These are phyloP conservation scores for Xylariaceae sp. DNA, from an alignment of 2,329 filamentous ascomycete genomes.

Conservation along the genomic window DNA sequence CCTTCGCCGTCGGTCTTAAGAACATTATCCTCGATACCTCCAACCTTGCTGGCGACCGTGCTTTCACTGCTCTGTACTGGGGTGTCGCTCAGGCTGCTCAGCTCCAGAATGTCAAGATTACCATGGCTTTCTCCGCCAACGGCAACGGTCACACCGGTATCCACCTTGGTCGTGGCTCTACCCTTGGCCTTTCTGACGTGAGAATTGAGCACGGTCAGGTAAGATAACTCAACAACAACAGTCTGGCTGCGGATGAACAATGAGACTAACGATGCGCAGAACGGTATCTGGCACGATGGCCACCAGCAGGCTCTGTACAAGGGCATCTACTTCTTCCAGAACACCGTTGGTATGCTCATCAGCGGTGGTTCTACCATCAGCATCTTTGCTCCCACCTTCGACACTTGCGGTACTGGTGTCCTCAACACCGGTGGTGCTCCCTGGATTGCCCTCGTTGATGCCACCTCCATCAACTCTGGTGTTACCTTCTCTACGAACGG, in stretches of 20 bases:
- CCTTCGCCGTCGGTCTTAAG: slow-evolving; percentile 40
- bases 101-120: slow-evolving; percentile 41
- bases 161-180: slow-evolving; percentile 37
- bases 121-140: slow-evolving; percentile 35
- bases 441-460: slow-evolving; percentile 40
- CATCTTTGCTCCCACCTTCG: slow-evolving; percentile 38
- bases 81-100: slow-evolving; percentile 41
- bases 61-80: slow-evolving; percentile 40
- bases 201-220: slow-evolving; percentile 38
- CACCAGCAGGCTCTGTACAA: slow-evolving; percentile 43
- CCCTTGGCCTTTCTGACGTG: slow-evolving; percentile 38
- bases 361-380: slow-evolving; percentile 37
- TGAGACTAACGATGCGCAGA: slow-evolving; percentile 25
- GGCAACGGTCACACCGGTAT: slow-evolving; percentile 40
- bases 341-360: slow-evolving; percentile 38
- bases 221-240: slow-evolving; percentile 5
- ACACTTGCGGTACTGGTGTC: slow-evolving; percentile 36
- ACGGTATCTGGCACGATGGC: slow-evolving; percentile 39
- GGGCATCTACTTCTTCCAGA: slow-evolving; percentile 40
- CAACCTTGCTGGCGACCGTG: slow-evolving; percentile 31
- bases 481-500: slow-evolving; percentile 35
- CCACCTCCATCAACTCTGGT: slow-evolving; percentile 38
- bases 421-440: slow-evolving; percentile 35
- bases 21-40: slow-evolving; percentile 42
- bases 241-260: neutral